A percentile compares a stretch with the other conserved stretches of the same genome.
phyloP scores from a whole-genome alignment of 2,329 filamentous ascomycete genomes.

The Penicillium sclerotigenum region DNA sequence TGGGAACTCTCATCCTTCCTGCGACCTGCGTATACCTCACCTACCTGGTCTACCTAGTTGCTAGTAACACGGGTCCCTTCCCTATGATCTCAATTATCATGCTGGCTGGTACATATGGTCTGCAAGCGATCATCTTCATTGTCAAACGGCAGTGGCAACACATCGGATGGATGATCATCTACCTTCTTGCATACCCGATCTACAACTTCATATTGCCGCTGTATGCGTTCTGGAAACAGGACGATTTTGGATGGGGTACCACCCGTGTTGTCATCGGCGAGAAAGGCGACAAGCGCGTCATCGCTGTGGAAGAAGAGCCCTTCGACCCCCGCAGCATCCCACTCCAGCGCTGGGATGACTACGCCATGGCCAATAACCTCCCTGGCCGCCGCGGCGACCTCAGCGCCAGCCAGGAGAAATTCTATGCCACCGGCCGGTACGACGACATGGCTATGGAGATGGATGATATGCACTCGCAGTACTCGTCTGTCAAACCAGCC shows the following conservation, averaged over 20 bases:
- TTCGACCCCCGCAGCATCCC: slow-evolving; percentile 93
- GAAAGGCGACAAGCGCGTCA: slow-evolving; percentile 83
- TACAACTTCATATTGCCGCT: slow-evolving; percentile 87
- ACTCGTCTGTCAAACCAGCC: slow-evolving; percentile 83
- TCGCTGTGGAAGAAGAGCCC: slow-evolving; percentile 76
- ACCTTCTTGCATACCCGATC: slow-evolving; percentile 90
- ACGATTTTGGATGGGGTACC: slow-evolving; percentile 98
- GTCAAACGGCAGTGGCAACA: slow-evolving; percentile 98
- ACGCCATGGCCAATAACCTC: slow-evolving; percentile 79
- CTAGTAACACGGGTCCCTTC: slow-evolving; percentile 68
- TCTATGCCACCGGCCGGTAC: slow-evolving; percentile 56
- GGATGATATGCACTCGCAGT: slow-evolving; percentile 96
- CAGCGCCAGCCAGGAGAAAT: slow-evolving; percentile 61
- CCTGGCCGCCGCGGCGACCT: slow-evolving; percentile 79
- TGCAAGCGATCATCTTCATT: slow-evolving; percentile 94
- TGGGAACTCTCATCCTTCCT: slow-evolving; percentile 87
- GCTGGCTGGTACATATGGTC: slow-evolving; percentile 86
- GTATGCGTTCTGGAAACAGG: slow-evolving; percentile 99
- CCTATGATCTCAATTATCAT: slow-evolving; percentile 85
- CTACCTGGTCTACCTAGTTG: slow-evolving; percentile 80
- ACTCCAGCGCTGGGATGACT: slow-evolving; percentile 95
- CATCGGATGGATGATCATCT: slow-evolving; percentile 99
- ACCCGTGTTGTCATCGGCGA: slow-evolving; percentile 96
- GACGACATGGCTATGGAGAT: slow-evolving; percentile 80
- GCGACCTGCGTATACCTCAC: slow-evolving; percentile 82